A percentile compares a stretch with the other conserved stretches of the same genome.
phyloP scores from a whole-genome alignment of 257 asterid genomes.

The Fraxinus americana region DNA sequence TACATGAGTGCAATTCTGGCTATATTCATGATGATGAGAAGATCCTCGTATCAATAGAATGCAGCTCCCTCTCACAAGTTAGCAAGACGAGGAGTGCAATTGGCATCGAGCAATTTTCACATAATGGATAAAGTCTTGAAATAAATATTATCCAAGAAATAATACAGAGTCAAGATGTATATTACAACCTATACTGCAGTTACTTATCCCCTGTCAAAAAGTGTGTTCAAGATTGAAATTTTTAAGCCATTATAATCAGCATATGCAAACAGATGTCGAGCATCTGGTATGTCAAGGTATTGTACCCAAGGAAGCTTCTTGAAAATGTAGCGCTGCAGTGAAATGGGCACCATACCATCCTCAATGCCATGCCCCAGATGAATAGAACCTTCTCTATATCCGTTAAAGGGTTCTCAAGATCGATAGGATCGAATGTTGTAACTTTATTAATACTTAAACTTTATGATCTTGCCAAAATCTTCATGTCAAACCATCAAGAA shows the following conservation, averaged over 20 bases:
- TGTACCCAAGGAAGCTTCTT: conserved; percentile 61
- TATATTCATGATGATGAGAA: no score
- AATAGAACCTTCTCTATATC: conserved; percentile 47
- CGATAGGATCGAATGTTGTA: conserved; percentile 54
- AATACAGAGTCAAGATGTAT: no score
- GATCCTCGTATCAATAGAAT: no score
- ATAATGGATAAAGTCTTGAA: no score
- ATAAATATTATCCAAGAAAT: no score
- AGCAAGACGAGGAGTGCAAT: no score
- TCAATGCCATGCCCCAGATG: conserved; percentile 77
- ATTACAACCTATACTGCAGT: neutral
- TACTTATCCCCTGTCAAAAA: neutral
- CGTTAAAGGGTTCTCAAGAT: conserved; percentile 51
- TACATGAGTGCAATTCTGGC: no score
- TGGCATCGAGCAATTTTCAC: no score
- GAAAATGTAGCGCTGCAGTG: conserved; percentile 56
- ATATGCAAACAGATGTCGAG: conserved; percentile 40
- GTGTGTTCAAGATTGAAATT: conserved; percentile 35
- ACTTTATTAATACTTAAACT: no score
- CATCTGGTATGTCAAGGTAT: conserved; percentile 43
- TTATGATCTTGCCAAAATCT: no score
- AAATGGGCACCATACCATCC: conserved; percentile 65
- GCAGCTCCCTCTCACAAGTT: no score
- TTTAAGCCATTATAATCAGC: conserved; percentile 22
- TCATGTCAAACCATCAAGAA: no score